Base-by-base conservation (phyloP, 2,329 filamentous ascomycete genomes). In the Aspergillus aculeatus region DNA sequence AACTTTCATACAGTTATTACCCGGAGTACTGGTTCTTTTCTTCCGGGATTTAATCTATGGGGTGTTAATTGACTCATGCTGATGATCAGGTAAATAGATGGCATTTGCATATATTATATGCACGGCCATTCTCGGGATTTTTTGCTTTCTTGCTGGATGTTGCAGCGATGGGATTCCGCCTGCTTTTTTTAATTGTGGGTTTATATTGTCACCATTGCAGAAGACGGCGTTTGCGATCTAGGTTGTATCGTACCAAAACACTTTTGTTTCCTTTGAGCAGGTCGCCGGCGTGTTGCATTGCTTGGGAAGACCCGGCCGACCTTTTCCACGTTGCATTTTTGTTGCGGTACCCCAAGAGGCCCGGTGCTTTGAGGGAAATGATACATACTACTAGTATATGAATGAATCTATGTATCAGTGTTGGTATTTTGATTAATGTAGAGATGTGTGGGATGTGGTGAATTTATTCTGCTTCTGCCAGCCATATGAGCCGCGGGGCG, bases 21-120 rank as follows among this genome's bases (percentile, higher is more conserved):
- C 61, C 59, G 69, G 69, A 68, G 68, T 68, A 62, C 62, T 61
- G 64, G 66, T 64, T 69, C 62, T 61, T 67, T 66, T 26, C 31
- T 56, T 14, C 32, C 47, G 35, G 59, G 64, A 50, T 38, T 58
- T 60, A 32, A 24, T 47, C 52, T 32, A 56, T 55, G 41, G n/a
- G 26, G 50, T 58, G 52, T 47, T 55, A 54, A 50, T 62, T 56
- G 51, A 48, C 50, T 26, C 44, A 38, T 54, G 49, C 57, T 53
- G 51, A 59, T 65, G 35, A 47, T 44, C 52, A 32, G 31, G 23
- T 50, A 29, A 29, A 24, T 35, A 29, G 29, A 29, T 47, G 24
- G n/a, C 50, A 54, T 49, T 35, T 41, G 44, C 44, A 19, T 38
- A 59, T 59, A 59, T 16, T 44, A 16, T 19, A 19, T 44, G 38